Base-by-base conservation (phyloP, 305 asterid genomes). In the Ruellia speciosa region DNA sequence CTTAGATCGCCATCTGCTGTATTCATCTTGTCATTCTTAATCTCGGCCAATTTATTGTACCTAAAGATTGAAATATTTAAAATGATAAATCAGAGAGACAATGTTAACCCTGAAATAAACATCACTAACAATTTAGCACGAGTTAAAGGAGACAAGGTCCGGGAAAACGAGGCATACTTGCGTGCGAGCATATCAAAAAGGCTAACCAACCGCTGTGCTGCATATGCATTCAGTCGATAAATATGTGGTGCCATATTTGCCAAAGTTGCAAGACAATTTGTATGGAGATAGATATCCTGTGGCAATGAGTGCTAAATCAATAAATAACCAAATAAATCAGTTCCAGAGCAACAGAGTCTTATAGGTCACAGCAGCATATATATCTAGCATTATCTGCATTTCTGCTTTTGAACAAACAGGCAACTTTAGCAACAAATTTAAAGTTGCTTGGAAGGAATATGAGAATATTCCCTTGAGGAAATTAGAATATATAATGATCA, bases 201-300 rank as follows among this genome's bases (percentile, higher is more conserved):
- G 89, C 97, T 92, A 69, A 92, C 94, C 81, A 92, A 69, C 72
- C 87, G 85, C 77, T 92, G 96, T 54, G 97, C 78, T 62, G 99
- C 96, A 77, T 86, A 92, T 35, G 96, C 85, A 81, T 92, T 92
- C 68, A 88, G 74, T 61, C 90, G 85, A 70, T 88, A 88, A 60
- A 78, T 87, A 75, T 88, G 97, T 58, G 99, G 97, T 59, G 99
- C 97, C 97, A 92, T 88, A 66, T 92, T 92, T 51, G 96, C 97
- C 84, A 92, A 71, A 62, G 85, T 88, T 68, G 97, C 99, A 59
- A 92, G 97, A 70, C 96, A 88, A 72, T 88, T 92, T 16, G 99
- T 86, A 72, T 86, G 97, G 62, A 92, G 99, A 76, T 84, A 92
- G 65, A 92, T 78, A 77, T 92, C 99, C 97, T 92, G 94, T 70